These are phyloP conservation scores for Boletus sp. DNA, from an alignment of 768 basidiomycete species.

Conservation along the genomic window DNA sequence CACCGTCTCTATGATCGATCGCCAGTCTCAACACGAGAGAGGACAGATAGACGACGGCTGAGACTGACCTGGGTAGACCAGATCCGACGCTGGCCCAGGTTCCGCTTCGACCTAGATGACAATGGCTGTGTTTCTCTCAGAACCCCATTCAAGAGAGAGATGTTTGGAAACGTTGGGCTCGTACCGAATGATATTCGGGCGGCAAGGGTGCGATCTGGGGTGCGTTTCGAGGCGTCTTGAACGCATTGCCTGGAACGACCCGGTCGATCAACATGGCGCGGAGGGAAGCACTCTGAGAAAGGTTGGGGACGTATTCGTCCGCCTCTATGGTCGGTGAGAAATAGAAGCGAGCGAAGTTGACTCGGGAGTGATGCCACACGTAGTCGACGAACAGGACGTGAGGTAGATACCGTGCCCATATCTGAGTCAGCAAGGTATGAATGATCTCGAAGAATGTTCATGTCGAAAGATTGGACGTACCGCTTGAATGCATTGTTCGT, in stretches of 20 bases:
- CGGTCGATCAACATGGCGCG: constrained; percentile 12
- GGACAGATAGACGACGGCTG: no score
- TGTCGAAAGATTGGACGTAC: neutral
- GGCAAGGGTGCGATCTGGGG: constrained; percentile 10
- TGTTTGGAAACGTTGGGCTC: neutral
- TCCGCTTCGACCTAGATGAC: constrained; percentile 10
- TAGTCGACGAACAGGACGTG: constrained; percentile 14
- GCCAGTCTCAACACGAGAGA: neutral
- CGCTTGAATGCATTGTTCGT: constrained; percentile 17
- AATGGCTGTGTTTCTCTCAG: no score
- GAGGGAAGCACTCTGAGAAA: constrained; percentile 7
- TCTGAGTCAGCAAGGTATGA: neutral
- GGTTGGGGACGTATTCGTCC: constrained; percentile 16
- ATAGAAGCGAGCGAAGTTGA: neutral
- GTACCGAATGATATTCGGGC: constrained; percentile 6
- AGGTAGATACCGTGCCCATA: constrained; percentile 16
- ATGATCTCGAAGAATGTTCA: neutral
- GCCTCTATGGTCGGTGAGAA: constrained; percentile 10
- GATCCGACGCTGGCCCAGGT: constrained; percentile 12
- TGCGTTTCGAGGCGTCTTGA: constrained; percentile 7
- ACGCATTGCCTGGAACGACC: constrained; percentile 8
- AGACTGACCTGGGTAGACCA: constrained; percentile 11
- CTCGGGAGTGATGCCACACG: neutral
- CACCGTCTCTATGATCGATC: constrained; percentile 8
- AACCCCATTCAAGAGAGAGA: neutral